Evolutionary conservation across 257 asterid genomes (phyloP).

Genomic region (Nicotiana sylvestris): DNA sequence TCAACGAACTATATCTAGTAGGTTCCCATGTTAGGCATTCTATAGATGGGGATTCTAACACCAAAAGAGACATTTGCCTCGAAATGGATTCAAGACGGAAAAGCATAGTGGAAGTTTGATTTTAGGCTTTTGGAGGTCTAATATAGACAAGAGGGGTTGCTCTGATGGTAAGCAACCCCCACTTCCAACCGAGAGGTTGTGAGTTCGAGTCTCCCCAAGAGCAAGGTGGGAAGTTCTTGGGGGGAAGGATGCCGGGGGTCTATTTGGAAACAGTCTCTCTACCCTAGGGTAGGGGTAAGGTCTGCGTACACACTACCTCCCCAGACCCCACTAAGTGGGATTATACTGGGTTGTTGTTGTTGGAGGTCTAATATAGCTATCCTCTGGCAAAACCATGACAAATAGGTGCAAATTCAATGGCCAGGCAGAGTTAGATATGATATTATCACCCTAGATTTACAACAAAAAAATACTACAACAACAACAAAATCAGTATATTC

Average conservation of each 20-base stretch:
- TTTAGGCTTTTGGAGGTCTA: not conserved
- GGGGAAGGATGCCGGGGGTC: no score
- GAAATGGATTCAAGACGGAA: not conserved
- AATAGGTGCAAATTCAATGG: not conserved
- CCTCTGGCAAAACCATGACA: not conserved
- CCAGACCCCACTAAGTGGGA: no score
- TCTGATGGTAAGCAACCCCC: no score
- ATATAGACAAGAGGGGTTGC: not conserved
- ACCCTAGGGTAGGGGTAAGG: no score
- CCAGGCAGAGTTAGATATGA: not conserved
- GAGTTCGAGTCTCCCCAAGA: no score
- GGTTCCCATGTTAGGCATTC: not conserved
- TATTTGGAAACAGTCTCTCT: no score
- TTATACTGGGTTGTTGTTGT: no score
- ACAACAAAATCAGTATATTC: no score
- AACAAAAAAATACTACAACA: no score
- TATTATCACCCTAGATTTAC: not conserved
- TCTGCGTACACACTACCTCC: no score
- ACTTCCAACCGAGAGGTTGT: no score
- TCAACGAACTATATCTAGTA: not conserved
- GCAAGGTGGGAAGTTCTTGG: no score
- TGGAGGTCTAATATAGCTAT: not conserved
- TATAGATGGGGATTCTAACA: not conserved
- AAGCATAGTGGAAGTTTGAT: not conserved
- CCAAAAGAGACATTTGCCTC: not conserved